Evolutionary conservation across 345 rosid species (phyloP), one percentile per base, ranked within the genome.

Genomic region (Aquilaria yunnanensis): DNA sequence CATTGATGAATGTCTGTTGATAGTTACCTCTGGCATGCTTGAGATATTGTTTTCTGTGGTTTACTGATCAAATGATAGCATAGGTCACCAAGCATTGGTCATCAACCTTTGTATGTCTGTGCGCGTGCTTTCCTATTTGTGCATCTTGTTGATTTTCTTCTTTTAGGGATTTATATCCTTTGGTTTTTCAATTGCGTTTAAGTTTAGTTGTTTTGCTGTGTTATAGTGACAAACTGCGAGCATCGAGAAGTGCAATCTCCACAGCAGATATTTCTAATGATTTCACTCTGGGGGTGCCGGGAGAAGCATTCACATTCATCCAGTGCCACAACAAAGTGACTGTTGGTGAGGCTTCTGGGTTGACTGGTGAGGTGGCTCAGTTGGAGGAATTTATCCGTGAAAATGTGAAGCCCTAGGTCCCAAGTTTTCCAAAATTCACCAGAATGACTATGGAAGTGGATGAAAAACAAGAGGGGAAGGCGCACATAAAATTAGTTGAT

Each of bases 211-310:
- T 63, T 32, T 58, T n/a, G 62, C 57, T 48, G 32, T 71, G 41
- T 64, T 76, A 14, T 78, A 89, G 92, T 57, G 96, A 86, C 57
- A 89, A 89, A 70, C 63, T 86, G 51, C 57, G 88, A 62, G 72
- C 75, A 45, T 86, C 92, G 43, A 84, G 97, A 74, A 86, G 84
- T 57, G 86, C 78, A 66, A 48, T 90, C 45, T 88, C 95, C 7
- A 77, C 81, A 32, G 96, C 98, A 67, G 98, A 93, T 74, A 74
- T 93, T 32, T 77, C 95, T 12, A 82, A 75, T 65, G 94, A 90
- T 68, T 75, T 78, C 67, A 81, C 89, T 47, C 90, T 90, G 0
- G 96, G 98, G 60, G 70, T 76, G 43, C 72, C 85, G 51, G 98
- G 94, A 64, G 80, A 83, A 75, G 58, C 78, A 14, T 93, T 93